These are phyloP conservation scores for Dactylellina haptotyla DNA, from an alignment of 2,329 filamentous ascomycete genomes.

Conservation along the genomic window DNA sequence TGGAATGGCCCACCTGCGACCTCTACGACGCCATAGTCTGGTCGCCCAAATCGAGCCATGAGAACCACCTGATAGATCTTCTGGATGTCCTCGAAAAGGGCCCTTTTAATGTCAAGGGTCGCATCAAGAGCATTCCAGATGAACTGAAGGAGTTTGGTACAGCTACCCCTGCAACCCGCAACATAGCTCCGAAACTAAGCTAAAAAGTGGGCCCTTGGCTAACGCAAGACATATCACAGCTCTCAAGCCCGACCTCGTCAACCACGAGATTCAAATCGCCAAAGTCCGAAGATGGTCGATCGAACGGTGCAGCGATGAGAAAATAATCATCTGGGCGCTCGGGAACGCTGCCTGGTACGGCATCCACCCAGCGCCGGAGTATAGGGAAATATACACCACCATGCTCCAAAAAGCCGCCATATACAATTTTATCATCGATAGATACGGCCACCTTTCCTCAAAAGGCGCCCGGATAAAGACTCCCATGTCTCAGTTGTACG, in stretches of 20 bases:
- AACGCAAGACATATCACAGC: not conserved
- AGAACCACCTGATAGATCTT: conserved; percentile 54
- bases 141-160: conserved; percentile 43
- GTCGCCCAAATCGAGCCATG: conserved; percentile 39
- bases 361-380: conserved; percentile 54
- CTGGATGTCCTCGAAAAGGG: conserved; percentile 57
- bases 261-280: conserved; percentile 33
- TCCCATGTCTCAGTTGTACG: conserved; percentile 22
- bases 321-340: conserved; percentile 57
- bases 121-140: conserved; percentile 39
- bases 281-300: conserved; percentile 56
- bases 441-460: conserved; percentile 42
- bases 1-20: conserved; percentile 42
- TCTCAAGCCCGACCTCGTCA: conserved; percentile 21
- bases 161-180: not conserved
- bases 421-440: conserved; percentile 57
- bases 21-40: conserved; percentile 46
- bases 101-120: conserved; percentile 55
- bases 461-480: conserved; percentile 29
- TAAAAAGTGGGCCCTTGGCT: not conserved
- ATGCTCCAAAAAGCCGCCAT: conserved; percentile 56
- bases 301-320: conserved; percentile 52
- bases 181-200: not conserved
- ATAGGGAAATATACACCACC: conserved; percentile 48
- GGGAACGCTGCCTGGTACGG: conserved; percentile 56